Conservation (phyloP, 805 yeast genomes). For the Candida krabiensis region DNA sequence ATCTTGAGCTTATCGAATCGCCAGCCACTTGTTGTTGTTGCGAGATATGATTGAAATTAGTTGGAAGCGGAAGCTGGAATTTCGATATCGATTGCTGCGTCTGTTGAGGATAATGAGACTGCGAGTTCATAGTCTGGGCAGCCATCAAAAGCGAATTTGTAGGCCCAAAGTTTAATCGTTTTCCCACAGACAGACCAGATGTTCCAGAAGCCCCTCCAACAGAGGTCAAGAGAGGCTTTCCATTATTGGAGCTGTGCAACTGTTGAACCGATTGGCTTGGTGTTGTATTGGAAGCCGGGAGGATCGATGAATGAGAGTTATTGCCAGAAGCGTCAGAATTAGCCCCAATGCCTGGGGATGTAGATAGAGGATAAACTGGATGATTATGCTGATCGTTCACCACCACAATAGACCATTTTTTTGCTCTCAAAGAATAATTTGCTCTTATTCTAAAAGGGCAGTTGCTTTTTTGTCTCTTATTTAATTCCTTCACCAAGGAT, state of each 20-base stretch:
- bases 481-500: conserved; percentile 12
- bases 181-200: conserved; percentile 1
- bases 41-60: conserved; percentile 18
- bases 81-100: conserved; percentile 12
- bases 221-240: conserved; percentile 7
- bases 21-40: conserved; percentile 10
- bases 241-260: conserved; percentile 1
- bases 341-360: conserved; percentile 3
- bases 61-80: conserved; percentile 25
- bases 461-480: conserved; percentile 27
- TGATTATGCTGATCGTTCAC: conserved; percentile 64
- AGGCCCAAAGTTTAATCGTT: conserved; percentile 22
- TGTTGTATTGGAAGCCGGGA: conserved; percentile 9
- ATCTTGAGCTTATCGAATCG: conserved; percentile 20
- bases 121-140: conserved; percentile 22
- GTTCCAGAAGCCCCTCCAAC: not conserved
- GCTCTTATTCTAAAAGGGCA: conserved; percentile 71
- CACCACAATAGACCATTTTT: conserved; percentile 60
- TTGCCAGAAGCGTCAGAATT: not conserved
- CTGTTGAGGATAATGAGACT: conserved; percentile 11
- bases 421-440: conserved; percentile 51
- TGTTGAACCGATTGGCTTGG: conserved; percentile 6
- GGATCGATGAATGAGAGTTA: not conserved
- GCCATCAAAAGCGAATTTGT: conserved; percentile 25
- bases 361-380: conserved; percentile 31